Evolutionary conservation across 2,329 filamentous ascomycete genomes (phyloP).

Genomic region (Xylariales sp.): DNA sequence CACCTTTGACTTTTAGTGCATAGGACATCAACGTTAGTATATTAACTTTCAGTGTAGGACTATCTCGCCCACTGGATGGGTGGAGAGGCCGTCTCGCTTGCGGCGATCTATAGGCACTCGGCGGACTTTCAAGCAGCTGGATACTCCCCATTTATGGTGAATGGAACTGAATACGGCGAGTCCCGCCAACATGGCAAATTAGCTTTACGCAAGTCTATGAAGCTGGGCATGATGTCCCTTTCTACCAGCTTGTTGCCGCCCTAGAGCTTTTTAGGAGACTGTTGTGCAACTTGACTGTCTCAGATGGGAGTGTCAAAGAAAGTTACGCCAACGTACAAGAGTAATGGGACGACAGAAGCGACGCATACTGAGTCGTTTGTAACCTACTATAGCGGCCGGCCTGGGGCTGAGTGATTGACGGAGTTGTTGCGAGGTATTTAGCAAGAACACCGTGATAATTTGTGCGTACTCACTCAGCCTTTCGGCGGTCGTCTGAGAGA

Average conservation of each 20-base stretch:
- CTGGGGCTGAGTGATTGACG: no score
- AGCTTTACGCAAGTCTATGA: conserved; percentile 62
- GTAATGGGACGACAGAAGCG: neutral
- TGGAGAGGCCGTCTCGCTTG: conserved; percentile 52
- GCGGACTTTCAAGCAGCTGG: conserved; percentile 47
- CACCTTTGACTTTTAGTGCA: neutral
- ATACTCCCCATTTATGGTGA: conserved; percentile 52
- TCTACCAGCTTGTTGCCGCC: conserved; percentile 53
- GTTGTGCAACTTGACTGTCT: conserved; percentile 49
- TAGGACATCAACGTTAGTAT: neutral
- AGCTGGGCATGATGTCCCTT: conserved; percentile 55
- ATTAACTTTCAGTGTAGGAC: conserved; percentile 33
- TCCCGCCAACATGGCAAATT: conserved; percentile 71
- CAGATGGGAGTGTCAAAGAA: conserved; percentile 36
- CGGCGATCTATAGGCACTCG: conserved; percentile 37
- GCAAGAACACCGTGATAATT: no score
- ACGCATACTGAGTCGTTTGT: neutral
- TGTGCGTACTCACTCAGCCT: no score
- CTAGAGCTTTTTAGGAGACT: conserved; percentile 56
- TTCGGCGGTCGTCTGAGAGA: no score
- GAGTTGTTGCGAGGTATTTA: no score
- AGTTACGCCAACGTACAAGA: neutral
- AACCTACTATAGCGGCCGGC: neutral
- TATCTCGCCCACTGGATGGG: conserved; percentile 58
- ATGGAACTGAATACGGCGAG: conserved; percentile 55